Evolutionary conservation across 257 asterid species (phyloP), one percentile per base, ranked within the genome.

Genomic region (Scutellaria minor): DNA sequence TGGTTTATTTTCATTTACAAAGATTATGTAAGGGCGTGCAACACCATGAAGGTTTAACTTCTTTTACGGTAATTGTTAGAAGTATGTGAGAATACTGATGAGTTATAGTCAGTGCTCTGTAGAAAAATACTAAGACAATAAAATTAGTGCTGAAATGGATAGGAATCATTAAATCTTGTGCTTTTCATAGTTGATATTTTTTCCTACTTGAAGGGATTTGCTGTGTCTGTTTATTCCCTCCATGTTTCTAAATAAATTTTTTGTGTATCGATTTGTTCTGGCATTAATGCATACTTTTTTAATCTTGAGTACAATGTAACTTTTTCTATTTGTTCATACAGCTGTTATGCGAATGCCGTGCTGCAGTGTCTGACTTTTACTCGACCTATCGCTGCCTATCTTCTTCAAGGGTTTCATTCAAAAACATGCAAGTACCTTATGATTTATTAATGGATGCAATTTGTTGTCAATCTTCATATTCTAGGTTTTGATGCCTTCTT

Each of bases 331-430:
- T 67, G 27, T 58, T 67, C 74, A 24, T 78, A 77, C 87, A 85
- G 89, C 78, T 84, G 89, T 65, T 84, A 82, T 64, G 89, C 86
- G n/a, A 84, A 84, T 82, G 89, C 86, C 8, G 89, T 84, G 78
- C 86, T 84, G 50, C 89, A 84, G 64, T 82, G 89, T 58, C 83
- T 84, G 72, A 75, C 76, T 68, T 84, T 84, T 77, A 74, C 89
- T 59, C 84, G 80, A 68, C 89, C 89, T 18, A 22, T 82, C 12
- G 42, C 85, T 63, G 77, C 86, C 65, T 84, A 77, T 75, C 75
- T 84, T 69, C 85, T 82, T 63, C 86, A 77, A 72, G 83, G 86
- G 65, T 59, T 79, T 67, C 89, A 84, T 69, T 79, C 89, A 1
- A 67, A 65, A 73, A 47, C 84, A 79, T 84, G 89, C 77, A 78